phyloP scores from a whole-genome alignment of 139 green algal species.

The Coccomyxa sp. region DNA sequence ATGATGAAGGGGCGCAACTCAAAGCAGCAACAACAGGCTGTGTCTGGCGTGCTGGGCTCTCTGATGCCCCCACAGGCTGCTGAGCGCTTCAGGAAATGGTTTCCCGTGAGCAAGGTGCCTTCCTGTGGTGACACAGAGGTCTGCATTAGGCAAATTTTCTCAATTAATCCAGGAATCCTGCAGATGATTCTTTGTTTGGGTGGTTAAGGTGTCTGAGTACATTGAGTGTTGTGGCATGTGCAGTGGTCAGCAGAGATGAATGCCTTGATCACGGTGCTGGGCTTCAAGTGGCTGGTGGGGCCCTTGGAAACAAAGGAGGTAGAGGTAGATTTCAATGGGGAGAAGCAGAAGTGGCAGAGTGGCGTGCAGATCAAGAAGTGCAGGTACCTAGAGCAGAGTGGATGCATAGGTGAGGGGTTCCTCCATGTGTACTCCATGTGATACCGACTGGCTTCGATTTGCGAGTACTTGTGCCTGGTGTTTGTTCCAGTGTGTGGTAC shows the following conservation, averaged over 20 bases:
- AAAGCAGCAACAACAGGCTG: constrained; percentile 39
- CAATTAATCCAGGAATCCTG: no score
- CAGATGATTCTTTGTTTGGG: no score
- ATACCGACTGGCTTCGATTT: constrained; percentile 14
- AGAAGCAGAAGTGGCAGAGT: constrained; percentile 29
- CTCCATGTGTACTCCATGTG: no score
- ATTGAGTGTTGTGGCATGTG: not conserved
- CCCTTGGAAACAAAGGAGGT: constrained; percentile 25
- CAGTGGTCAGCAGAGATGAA: constrained; percentile 41
- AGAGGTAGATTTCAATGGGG: constrained; percentile 31
- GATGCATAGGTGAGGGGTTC: constrained; percentile 26
- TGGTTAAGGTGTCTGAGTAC: not conserved
- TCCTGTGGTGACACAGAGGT: not conserved
- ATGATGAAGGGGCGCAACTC: constrained; percentile 50
- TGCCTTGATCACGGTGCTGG: constrained; percentile 43
- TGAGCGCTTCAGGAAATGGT: constrained; percentile 35
- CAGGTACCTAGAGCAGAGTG: constrained; percentile 50
- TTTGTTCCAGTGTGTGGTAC: no score
- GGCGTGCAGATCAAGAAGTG: constrained; percentile 62
- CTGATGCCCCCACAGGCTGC: constrained; percentile 38
- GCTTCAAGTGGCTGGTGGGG: constrained; percentile 61
- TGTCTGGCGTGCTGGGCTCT: constrained; percentile 32
- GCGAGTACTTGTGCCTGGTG: constrained; percentile 44
- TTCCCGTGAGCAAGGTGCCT: constrained; percentile 36
- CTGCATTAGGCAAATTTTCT: not conserved